Conservation (phyloP, 345 rosid genomes). For the Hirschfeldia incana region DNA sequence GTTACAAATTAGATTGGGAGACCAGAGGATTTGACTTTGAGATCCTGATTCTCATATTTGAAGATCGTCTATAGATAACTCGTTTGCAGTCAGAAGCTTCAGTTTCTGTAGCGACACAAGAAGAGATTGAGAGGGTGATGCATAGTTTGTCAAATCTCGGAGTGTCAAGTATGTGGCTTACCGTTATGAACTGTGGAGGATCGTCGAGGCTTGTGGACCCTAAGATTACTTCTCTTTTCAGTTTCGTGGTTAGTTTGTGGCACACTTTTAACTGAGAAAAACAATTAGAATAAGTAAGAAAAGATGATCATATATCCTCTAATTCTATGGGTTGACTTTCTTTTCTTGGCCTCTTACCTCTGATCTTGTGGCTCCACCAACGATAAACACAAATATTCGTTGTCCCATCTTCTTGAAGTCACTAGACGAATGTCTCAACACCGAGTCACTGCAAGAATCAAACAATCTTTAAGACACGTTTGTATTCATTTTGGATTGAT, state of each 20-base stretch:
- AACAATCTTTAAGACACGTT: too few species aligned
- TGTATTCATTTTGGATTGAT: not conserved
- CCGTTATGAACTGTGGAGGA: constrained; percentile 95
- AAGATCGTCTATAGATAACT: constrained; percentile 81
- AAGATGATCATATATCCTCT: constrained; percentile 1
- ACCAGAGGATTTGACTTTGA: constrained; percentile 15
- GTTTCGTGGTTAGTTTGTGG: constrained; percentile 84
- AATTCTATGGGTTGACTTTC: not conserved
- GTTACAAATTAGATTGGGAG: constrained; percentile 35
- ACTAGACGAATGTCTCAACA: constrained; percentile 76
- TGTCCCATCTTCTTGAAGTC: constrained; percentile 91
- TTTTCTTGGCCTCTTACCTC: constrained; percentile 57
- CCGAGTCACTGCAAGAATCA: constrained; percentile 62
- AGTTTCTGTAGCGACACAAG: constrained; percentile 63
- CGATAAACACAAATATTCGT: constrained; percentile 85
- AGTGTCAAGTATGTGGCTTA: constrained; percentile 34
- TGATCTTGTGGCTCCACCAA: constrained; percentile 98
- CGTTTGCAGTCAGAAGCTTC: constrained; percentile 77
- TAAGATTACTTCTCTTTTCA: constrained; percentile 82
- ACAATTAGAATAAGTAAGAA: not conserved
- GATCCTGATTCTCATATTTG: constrained; percentile 48
- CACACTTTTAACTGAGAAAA: constrained; percentile 79
- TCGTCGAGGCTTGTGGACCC: constrained; percentile 96
- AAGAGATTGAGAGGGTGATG: not conserved
- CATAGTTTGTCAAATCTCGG: not conserved